These are phyloP conservation scores for Physaria fendleri DNA, from an alignment of 345 rosid species.

Conservation along the genomic window DNA sequence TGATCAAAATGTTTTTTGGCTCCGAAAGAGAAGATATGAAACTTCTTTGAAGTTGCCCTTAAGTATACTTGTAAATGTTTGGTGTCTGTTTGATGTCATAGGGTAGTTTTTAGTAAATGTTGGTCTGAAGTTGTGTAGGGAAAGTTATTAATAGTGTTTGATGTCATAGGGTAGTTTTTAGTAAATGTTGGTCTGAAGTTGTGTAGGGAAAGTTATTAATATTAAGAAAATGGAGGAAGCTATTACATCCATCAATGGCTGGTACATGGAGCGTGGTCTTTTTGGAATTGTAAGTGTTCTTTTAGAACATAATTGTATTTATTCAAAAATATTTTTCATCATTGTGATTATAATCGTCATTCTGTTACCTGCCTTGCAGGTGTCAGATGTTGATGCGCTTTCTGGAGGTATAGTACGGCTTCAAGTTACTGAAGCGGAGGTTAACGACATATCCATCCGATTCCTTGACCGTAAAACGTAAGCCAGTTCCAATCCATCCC, in stretches of 20 bases:
- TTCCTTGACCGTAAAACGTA: conserved; percentile 90
- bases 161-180: conserved; percentile 37
- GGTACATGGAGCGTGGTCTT: conserved; percentile 95
- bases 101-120: no score
- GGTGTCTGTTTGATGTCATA: conserved; percentile 14
- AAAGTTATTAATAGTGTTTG: conserved; percentile 84
- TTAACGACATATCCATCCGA: conserved; percentile 73
- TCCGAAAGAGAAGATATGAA: neutral
- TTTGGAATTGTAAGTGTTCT: conserved; percentile 69
- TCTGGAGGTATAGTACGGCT: conserved; percentile 88
- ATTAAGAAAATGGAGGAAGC: conserved; percentile 80
- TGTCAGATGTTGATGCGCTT: conserved; percentile 79
- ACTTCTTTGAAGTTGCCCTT: neutral
- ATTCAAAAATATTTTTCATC: neutral
- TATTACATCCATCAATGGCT: conserved; percentile 78
- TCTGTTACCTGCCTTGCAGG: conserved; percentile 36
- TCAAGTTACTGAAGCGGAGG: conserved; percentile 94
- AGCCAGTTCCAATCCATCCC: conserved; percentile 32
- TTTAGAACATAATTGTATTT: neutral
- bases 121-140: conserved; percentile 84
- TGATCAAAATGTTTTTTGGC: neutral
- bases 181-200: conserved; percentile 58
- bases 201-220: conserved; percentile 93
- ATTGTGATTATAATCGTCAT: neutral
- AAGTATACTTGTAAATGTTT: conserved; percentile 15